These are phyloP conservation scores for Volvox reticuliferus DNA, from an alignment of 139 green algal genomes.

Conservation along the genomic window DNA sequence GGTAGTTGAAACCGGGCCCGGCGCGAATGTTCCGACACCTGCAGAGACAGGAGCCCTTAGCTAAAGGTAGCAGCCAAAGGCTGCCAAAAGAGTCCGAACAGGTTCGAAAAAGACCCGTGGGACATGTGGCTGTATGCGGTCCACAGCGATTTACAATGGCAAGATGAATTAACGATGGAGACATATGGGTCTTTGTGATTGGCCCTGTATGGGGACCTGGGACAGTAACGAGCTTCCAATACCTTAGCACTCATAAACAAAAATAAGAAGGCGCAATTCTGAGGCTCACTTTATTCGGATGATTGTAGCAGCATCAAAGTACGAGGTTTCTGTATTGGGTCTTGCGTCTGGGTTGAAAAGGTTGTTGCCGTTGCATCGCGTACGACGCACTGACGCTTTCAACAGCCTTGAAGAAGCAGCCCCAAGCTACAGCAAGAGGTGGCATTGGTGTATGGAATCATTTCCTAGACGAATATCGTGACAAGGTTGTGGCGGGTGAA, in stretches of 20 bases:
- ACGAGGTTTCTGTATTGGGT: too few species aligned
- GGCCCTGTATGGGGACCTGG: too few species aligned
- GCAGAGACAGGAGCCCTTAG: too few species aligned
- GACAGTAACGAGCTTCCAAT: not conserved
- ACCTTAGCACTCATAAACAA: not conserved
- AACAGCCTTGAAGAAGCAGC: not conserved
- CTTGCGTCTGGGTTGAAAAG: not conserved
- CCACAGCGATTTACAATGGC: too few species aligned
- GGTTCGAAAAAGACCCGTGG: too few species aligned
- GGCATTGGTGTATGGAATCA: not conserved
- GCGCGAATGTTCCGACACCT: too few species aligned
- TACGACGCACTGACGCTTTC: not conserved
- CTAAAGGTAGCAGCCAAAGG: too few species aligned
- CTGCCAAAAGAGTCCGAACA: too few species aligned
- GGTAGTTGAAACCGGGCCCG: too few species aligned
- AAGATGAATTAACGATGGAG: not conserved
- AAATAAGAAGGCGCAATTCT: not conserved
- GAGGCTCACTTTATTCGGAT: not conserved
- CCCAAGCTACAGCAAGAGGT: not conserved
- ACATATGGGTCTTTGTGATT: not conserved
- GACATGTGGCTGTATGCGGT: too few species aligned
- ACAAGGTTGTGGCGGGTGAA: too few species aligned
- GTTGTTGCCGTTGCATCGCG: not conserved
- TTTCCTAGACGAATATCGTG: not conserved
- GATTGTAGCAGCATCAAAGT: too few species aligned